These are phyloP conservation scores for Lentinula raphanica DNA, from an alignment of 768 basidiomycete genomes.

Conservation along the genomic window DNA sequence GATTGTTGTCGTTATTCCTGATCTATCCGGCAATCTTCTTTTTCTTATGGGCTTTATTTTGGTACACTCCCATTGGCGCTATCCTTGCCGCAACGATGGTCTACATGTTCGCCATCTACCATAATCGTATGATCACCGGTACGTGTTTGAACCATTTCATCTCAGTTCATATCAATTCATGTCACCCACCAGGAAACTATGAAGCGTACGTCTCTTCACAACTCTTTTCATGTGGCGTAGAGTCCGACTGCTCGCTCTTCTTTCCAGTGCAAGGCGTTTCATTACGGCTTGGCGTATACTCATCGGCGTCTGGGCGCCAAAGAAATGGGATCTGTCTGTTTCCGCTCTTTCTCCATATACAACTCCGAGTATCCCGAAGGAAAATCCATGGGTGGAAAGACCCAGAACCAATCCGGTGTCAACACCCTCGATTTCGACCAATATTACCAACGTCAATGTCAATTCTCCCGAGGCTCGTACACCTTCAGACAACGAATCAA, in stretches of 20 bases:
- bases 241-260: constrained; percentile 8
- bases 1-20: constrained; percentile 64
- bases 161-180: constrained; percentile 5
- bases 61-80: constrained; percentile 70
- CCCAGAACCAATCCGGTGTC: constrained; percentile 22
- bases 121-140: constrained; percentile 83
- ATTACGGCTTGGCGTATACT: constrained; percentile 96
- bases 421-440: constrained; percentile 16
- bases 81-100: constrained; percentile 63
- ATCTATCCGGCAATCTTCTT: constrained; percentile 86
- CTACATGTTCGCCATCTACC: constrained; percentile 79
- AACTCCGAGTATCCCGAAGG: constrained; percentile 52
- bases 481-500: constrained; percentile 13
- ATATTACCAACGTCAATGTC: neutral
- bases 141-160: constrained; percentile 27
- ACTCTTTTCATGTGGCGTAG: constrained; percentile 1
- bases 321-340: constrained; percentile 73
- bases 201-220: constrained; percentile 51
- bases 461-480: neutral
- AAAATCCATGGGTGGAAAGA: constrained; percentile 67
- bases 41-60: constrained; percentile 78
- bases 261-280: constrained; percentile 71
- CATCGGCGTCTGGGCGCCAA: constrained; percentile 90
- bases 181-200: constrained; percentile 54
- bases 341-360: constrained; percentile 71